Percentiles rank a stretch among this genome's conserved stretches.
Conservation (phyloP, 1,139 yeast species). For the Pneumocystis oryctolagi region DNA sequence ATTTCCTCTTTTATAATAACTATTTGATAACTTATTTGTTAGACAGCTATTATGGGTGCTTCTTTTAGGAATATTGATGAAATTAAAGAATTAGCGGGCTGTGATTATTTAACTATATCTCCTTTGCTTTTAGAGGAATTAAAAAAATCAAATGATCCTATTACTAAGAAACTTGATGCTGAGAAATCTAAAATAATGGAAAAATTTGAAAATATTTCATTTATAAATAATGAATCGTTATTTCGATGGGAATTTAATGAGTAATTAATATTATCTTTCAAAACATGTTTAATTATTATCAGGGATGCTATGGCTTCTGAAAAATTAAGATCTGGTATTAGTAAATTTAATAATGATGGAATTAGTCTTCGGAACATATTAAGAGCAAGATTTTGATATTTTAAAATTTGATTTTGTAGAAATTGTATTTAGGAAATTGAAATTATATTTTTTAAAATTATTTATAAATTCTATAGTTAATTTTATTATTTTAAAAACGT, state of each 20-base stretch:
- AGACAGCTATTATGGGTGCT: slow-evolving; percentile 99
- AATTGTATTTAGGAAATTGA: not conserved
- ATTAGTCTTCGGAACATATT: slow-evolving; percentile 65
- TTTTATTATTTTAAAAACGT: too few relatives aligned
- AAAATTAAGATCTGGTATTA: slow-evolving; percentile 94
- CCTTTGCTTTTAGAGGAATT: slow-evolving; percentile 83
- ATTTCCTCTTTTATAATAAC: not conserved
- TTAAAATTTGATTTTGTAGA: not conserved
- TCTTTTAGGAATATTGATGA: slow-evolving; percentile 97
- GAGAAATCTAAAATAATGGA: slow-evolving; percentile 37
- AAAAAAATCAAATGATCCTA: slow-evolving; percentile 56
- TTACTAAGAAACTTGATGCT: slow-evolving; percentile 64
- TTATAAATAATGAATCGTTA: slow-evolving; percentile 67
- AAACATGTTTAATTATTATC: not conserved
- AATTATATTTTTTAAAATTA: too few relatives aligned
- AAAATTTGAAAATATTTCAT: slow-evolving; percentile 58
- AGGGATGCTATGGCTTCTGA: slow-evolving; percentile 94
- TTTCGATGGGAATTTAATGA: slow-evolving; percentile 89
- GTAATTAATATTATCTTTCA: not conserved
- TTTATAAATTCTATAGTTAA: too few relatives aligned
- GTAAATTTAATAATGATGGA: slow-evolving; percentile 92
- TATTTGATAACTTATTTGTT: slow-evolving; percentile 15
- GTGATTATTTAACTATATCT: slow-evolving; percentile 89
- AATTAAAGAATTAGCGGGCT: slow-evolving; percentile 93
- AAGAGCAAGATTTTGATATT: slow-evolving; percentile 43